These are phyloP conservation scores for Elaeagnus macrophylla DNA, from an alignment of 306 rosid genomes.

Conservation along the genomic window DNA sequence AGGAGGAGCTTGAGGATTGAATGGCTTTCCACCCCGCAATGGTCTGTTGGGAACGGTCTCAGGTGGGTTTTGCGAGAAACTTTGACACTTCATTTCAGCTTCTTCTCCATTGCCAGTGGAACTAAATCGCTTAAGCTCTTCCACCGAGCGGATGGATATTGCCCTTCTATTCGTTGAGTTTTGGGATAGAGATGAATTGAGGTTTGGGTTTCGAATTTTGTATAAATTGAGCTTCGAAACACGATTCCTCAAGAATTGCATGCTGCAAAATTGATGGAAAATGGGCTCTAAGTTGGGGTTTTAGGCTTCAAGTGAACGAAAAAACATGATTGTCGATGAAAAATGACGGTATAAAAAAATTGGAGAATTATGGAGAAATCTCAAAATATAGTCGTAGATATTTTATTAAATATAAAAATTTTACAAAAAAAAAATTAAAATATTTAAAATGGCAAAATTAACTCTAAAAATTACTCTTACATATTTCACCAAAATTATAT, in stretches of 20 bases:
- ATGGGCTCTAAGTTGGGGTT: not conserved
- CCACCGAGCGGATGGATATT: constrained; percentile 7
- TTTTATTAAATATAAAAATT: too few relatives aligned
- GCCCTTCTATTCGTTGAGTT: not conserved
- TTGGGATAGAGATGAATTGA: constrained; percentile 1
- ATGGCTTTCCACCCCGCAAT: constrained; percentile 24
- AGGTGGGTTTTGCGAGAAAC: constrained; percentile 6
- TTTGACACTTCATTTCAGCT: constrained; percentile 6
- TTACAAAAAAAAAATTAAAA: too few relatives aligned
- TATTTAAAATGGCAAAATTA: too few relatives aligned
- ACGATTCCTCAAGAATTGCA: constrained; percentile 21
- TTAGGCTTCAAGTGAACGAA: not conserved
- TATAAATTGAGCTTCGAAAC: constrained; percentile 23
- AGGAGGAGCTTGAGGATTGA: constrained; percentile 14
- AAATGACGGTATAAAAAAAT: too few relatives aligned
- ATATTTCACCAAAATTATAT: too few relatives aligned
- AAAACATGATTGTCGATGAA: too few relatives aligned
- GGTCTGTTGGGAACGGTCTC: constrained; percentile 36
- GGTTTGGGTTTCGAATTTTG: constrained; percentile 13
- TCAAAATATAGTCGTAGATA: too few relatives aligned
- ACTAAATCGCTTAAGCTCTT: constrained; percentile 31
- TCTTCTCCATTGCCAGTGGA: constrained; percentile 17
- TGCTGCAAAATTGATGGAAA: not conserved
- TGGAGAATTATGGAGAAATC: too few relatives aligned
- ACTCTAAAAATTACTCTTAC: too few relatives aligned